Percentiles rank a stretch among this genome's conserved stretches.
These are phyloP conservation scores for Microbotryum scabiosae DNA, from an alignment of 1,284 basidiomycete species.

Conservation along the genomic window DNA sequence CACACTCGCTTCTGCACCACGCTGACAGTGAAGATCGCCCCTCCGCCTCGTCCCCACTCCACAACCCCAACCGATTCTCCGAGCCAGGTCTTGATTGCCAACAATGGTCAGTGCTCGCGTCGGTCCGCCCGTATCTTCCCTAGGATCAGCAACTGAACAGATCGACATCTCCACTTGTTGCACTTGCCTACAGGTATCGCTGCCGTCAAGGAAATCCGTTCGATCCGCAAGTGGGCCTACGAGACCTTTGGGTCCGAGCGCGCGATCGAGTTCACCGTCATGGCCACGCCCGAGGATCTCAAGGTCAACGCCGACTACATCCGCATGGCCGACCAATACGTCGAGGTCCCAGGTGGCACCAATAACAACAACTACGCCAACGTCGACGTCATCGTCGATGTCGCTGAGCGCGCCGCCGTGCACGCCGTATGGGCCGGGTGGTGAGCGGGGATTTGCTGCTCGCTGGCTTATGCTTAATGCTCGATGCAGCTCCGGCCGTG, in stretches of 20 bases:
- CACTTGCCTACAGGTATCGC: slow-evolving; percentile 62
- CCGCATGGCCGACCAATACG: slow-evolving; percentile 98
- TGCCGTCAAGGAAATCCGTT: slow-evolving; percentile 98
- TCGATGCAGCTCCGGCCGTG: neutral
- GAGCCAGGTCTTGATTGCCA: slow-evolving; percentile 81
- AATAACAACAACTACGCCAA: slow-evolving; percentile 99
- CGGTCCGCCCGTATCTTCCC: neutral
- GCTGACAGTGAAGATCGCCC: slow-evolving; percentile 1
- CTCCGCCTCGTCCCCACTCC: slow-evolving; percentile 1
- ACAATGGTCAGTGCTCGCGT: slow-evolving; percentile 63
- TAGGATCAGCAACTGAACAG: neutral
- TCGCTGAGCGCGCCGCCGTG: slow-evolving; percentile 92
- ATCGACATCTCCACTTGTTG: neutral
- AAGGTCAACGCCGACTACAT: slow-evolving; percentile 97
- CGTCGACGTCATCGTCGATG: slow-evolving; percentile 97
- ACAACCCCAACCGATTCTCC: neutral
- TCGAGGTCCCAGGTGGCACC: slow-evolving; percentile 94
- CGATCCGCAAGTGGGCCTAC: slow-evolving; percentile 98
- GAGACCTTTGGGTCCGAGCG: slow-evolving; percentile 97
- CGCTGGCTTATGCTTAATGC: neutral
- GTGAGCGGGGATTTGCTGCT: slow-evolving; percentile 42
- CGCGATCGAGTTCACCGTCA: slow-evolving; percentile 95
- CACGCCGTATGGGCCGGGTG: slow-evolving; percentile 99
- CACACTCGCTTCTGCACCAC: neutral
- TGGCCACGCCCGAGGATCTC: slow-evolving; percentile 98